Evolutionary conservation across 495 filamentous ascomycete species (phyloP).

Genomic region (Saxophila tyrrhenica): DNA sequence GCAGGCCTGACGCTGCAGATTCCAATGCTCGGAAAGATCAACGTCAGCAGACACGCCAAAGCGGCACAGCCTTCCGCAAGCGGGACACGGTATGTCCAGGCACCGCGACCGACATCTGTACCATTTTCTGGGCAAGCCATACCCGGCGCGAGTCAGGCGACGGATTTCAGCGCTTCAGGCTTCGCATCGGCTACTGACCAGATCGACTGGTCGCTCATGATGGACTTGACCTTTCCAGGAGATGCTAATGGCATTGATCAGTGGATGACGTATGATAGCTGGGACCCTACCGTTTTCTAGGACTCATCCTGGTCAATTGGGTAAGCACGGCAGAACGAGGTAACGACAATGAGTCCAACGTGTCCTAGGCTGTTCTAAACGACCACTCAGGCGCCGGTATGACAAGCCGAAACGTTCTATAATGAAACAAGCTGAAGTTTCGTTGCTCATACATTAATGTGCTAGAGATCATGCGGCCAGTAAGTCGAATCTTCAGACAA

Average conservation of each 20-base stretch:
- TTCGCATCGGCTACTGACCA: not conserved
- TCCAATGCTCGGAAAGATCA: not conserved
- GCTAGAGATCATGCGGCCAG: no score
- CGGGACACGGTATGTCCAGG: not conserved
- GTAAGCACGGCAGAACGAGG: no score
- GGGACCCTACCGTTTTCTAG: not conserved
- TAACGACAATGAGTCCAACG: no score
- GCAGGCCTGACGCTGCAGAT: not conserved
- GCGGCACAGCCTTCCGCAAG: not conserved
- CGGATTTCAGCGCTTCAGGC: not conserved
- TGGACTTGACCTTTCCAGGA: not conserved
- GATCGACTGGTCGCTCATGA: not conserved
- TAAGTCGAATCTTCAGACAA: no score
- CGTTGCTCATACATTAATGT: no score
- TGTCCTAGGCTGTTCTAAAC: no score
- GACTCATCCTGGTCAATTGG: no score
- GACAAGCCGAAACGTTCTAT: no score
- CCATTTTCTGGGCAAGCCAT: not conserved
- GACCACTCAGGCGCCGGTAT: no score
- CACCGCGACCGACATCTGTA: not conserved
- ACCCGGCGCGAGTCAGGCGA: not conserved
- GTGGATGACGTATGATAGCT: not conserved
- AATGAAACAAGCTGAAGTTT: no score
- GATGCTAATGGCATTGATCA: not conserved
- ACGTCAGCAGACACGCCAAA: not conserved